Evolutionary conservation across 371 early-diverging fungal genomes (phyloP).

Genomic region (Funneliformis caledonium): DNA sequence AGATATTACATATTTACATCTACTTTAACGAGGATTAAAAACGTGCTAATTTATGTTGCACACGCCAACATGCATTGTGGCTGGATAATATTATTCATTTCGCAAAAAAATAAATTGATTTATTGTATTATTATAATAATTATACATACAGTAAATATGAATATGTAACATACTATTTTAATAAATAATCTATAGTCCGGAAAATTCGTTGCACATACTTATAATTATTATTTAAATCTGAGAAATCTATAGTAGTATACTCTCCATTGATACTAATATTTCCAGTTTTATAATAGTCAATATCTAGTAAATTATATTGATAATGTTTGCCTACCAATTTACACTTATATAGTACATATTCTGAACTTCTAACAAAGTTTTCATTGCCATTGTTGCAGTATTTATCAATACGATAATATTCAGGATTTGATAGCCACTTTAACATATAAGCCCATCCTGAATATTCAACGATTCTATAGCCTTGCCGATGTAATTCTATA

Average conservation of each 20-base stretch:
- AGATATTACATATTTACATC: too few relatives aligned
- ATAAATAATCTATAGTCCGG: too few relatives aligned
- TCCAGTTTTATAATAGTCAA: not conserved
- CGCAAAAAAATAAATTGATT: too few relatives aligned
- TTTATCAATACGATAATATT: conserved; percentile 22
- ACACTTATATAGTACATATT: not conserved
- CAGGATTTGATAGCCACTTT: conserved; percentile 25
- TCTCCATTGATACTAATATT: not conserved
- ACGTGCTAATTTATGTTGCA: too few relatives aligned
- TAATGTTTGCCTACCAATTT: not conserved
- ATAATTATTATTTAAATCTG: conserved; percentile 13
- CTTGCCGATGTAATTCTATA: conserved; percentile 26
- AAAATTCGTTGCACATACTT: too few relatives aligned
- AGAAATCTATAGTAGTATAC: conserved; percentile 18
- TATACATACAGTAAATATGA: too few relatives aligned
- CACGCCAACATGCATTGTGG: too few relatives aligned
- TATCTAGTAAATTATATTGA: not conserved
- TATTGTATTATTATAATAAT: too few relatives aligned
- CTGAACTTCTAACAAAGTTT: conserved; percentile 22
- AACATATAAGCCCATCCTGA: conserved; percentile 7
- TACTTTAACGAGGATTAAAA: too few relatives aligned
- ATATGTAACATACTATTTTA: too few relatives aligned
- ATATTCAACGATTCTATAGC: conserved; percentile 16
- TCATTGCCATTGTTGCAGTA: not conserved
- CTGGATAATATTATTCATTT: too few relatives aligned